Percentiles rank a stretch among this genome's conserved stretches.
phyloP scores from a whole-genome alignment of 192 early-diverging fungal species.

The Entomortierella lignicola region DNA sequence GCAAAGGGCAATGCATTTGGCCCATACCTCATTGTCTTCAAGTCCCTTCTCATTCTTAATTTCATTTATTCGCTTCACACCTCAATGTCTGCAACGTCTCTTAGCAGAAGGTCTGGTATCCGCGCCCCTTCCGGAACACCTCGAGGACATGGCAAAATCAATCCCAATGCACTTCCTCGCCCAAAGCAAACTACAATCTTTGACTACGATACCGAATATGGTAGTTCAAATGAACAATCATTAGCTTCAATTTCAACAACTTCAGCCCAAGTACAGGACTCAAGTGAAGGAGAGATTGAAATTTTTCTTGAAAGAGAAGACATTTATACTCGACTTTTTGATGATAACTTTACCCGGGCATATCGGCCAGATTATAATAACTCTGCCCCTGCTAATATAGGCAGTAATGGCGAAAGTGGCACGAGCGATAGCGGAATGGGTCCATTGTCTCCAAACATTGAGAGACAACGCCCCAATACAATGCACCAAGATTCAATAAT shows the following conservation, averaged over 20 bases:
- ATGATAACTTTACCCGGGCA: conserved; percentile 21
- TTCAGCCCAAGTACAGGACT: neutral
- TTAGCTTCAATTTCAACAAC: neutral
- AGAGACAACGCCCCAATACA: neutral
- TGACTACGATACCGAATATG: neutral
- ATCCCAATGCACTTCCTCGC: conserved; percentile 7
- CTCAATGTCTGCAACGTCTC: conserved; percentile 14
- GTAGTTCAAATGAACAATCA: neutral
- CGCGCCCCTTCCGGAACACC: conserved; percentile 2
- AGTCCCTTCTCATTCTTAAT: neutral
- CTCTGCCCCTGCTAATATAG: neutral
- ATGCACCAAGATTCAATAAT: conserved; percentile 1
- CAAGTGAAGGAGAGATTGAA: no score
- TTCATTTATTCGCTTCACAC: neutral
- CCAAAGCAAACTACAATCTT: neutral
- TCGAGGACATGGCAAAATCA: neutral
- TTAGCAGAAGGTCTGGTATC: conserved; percentile 18
- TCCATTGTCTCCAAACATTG: neutral
- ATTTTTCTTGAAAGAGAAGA: conserved; percentile 9
- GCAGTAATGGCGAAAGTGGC: neutral
- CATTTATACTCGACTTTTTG: conserved; percentile 12
- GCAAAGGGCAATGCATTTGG: neutral
- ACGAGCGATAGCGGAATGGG: neutral
- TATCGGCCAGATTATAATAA: conserved; percentile 21
- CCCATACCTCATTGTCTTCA: neutral